Conservation (phyloP, 164 flowering plant genomes). For the Chloranthus sessilifolius region DNA sequence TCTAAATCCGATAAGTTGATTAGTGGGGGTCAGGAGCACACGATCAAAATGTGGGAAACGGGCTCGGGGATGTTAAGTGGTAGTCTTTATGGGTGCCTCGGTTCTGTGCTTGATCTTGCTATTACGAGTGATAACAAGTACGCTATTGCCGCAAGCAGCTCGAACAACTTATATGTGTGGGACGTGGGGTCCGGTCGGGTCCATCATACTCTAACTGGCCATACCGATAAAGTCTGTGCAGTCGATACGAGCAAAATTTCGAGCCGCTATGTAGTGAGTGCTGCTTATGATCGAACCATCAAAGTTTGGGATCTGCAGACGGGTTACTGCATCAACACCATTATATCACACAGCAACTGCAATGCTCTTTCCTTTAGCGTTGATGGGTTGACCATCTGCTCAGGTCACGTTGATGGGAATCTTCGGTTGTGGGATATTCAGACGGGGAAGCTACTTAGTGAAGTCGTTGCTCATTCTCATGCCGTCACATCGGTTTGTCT, state of each 20-base stretch:
- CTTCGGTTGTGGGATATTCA: slow-evolving; percentile 83
- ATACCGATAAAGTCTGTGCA: slow-evolving; percentile 83
- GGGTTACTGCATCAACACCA: slow-evolving; percentile 82
- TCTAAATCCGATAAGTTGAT: slow-evolving; percentile 61
- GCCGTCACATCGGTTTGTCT: slow-evolving; percentile 72
- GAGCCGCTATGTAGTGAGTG: slow-evolving; percentile 65
- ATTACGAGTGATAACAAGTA: slow-evolving; percentile 71
- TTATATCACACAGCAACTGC: slow-evolving; percentile 79
- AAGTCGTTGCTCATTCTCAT: slow-evolving; percentile 84
- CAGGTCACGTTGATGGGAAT: slow-evolving; percentile 94
- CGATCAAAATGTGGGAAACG: slow-evolving; percentile 85
- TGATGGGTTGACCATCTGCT: slow-evolving; percentile 81
- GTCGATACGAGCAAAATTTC: slow-evolving; percentile 82
- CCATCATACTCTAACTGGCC: slow-evolving; percentile 90
- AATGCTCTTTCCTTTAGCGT: slow-evolving; percentile 76
- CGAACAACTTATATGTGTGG: slow-evolving; percentile 89
- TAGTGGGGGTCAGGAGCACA: slow-evolving; percentile 84
- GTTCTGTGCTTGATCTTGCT: slow-evolving; percentile 83
- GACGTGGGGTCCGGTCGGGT: slow-evolving; percentile 70
- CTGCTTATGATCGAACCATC: slow-evolving; percentile 93
- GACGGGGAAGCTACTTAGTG: slow-evolving; percentile 70
- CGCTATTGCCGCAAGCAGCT: slow-evolving; percentile 86
- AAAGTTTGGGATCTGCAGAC: slow-evolving; percentile 88
- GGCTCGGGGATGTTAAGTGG: slow-evolving; percentile 45
- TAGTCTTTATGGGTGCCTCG: slow-evolving; percentile 72